Evolutionary conservation across 2,329 filamentous ascomycete genomes (phyloP).

Genomic region (Trichoderma endophyticum): DNA sequence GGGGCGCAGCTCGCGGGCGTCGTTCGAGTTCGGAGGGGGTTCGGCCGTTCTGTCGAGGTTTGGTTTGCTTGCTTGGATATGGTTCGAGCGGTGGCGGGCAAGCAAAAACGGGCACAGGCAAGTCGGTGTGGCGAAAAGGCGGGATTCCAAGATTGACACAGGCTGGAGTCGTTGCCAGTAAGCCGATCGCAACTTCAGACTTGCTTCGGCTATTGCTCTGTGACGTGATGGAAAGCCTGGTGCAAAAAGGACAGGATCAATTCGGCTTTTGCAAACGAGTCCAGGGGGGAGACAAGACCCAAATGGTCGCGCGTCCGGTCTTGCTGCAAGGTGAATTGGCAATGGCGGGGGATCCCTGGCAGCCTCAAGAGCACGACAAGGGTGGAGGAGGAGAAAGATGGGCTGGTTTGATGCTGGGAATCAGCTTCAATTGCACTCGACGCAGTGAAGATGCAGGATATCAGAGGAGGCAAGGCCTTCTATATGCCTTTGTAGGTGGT

Average conservation of each 20-base stretch:
- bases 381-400: background rate
- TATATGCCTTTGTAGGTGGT: background rate
- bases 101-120: background rate
- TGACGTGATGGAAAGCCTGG: background rate
- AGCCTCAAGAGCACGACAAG: conserved; percentile 4
- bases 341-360: conserved; percentile 21
- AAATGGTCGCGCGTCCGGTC: conserved; percentile 2
- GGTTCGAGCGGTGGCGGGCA: background rate
- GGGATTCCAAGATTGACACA: conserved; percentile 13
- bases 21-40: background rate
- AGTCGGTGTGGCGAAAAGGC: conserved; percentile 13
- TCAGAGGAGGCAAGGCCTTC: background rate
- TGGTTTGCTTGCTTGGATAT: background rate
- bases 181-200: background rate
- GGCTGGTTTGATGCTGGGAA: background rate
- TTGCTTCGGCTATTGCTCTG: background rate
- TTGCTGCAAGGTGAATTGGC: conserved; percentile 27
- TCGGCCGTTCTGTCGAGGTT: background rate
- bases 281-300: background rate
- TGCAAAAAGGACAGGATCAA: conserved; percentile 4
- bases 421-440: background rate
- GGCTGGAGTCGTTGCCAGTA: background rate
- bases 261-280: background rate
- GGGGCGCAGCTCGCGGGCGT: background rate
- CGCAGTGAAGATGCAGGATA: too few relatives aligned